These are phyloP conservation scores for Sophora flavescens DNA, from an alignment of 306 rosid species.

Conservation along the genomic window DNA sequence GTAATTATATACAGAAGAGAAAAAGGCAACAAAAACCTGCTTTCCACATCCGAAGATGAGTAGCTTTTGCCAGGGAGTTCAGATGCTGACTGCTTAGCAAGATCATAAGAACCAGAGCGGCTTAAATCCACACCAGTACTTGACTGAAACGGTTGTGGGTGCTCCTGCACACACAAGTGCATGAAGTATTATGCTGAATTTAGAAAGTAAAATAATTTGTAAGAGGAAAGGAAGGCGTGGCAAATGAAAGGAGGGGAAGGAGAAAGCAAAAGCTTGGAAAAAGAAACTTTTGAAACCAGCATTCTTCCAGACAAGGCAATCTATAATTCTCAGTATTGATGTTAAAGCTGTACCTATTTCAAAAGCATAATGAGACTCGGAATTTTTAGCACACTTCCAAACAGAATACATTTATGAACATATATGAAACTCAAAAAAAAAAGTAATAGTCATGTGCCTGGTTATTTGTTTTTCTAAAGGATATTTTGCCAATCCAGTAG, in stretches of 20 bases:
- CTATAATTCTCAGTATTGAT: conserved; percentile 1
- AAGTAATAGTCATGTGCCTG: not conserved
- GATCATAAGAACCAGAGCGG: conserved; percentile 69
- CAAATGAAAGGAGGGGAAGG: not conserved
- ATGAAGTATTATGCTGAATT: not conserved
- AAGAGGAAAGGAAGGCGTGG: conserved; percentile 19
- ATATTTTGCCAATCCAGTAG: not conserved
- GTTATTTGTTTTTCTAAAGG: not conserved
- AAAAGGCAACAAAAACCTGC: conserved; percentile 64
- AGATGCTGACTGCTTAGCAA: conserved; percentile 75
- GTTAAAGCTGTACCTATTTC: conserved; percentile 2
- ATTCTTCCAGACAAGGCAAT: conserved; percentile 19
- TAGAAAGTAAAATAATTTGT: conserved; percentile 19
- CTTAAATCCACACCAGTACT: conserved; percentile 56
- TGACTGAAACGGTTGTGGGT: conserved; percentile 61
- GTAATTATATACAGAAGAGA: conserved; percentile 21
- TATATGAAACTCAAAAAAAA: not conserved
- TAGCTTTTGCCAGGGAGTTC: conserved; percentile 59
- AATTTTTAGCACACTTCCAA: not conserved
- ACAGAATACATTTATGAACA: not conserved
- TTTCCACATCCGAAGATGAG: conserved; percentile 57
- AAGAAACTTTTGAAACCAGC: conserved; percentile 27
- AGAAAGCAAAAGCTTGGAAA: conserved; percentile 1
- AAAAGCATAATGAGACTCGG: not conserved
- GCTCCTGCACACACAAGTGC: conserved; percentile 61